Conservation (phyloP, 352 stramenopile species). For the Pythium pyrilobum region DNA sequence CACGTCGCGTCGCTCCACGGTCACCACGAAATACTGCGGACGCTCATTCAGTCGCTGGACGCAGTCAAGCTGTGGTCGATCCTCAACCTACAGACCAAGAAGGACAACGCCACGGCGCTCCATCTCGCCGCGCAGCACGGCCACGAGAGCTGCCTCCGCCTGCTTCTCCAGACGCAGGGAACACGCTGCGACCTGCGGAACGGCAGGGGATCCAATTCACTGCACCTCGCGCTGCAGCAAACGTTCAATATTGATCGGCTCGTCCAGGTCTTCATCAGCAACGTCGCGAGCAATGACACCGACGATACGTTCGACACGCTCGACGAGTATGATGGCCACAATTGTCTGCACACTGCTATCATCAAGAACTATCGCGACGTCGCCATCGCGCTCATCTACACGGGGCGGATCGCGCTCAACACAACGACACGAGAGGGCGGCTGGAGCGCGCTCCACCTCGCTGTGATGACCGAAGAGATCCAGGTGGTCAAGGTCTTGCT, state of each 20-base stretch:
- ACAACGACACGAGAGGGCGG: constrained; percentile 37
- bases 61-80: constrained; percentile 16
- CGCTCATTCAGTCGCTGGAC: constrained; percentile 9
- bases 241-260: constrained; percentile 64
- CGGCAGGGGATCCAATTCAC: constrained; percentile 36
- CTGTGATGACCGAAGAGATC: constrained; percentile 52
- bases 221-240: constrained; percentile 57
- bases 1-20: constrained; percentile 41
- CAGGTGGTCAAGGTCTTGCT: constrained; percentile 42
- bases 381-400: constrained; percentile 30
- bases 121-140: constrained; percentile 40
- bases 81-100: constrained; percentile 32
- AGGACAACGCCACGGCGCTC: constrained; percentile 36
- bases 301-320: constrained; percentile 36
- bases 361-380: constrained; percentile 54
- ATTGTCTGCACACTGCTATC: constrained; percentile 57
- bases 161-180: constrained; percentile 27
- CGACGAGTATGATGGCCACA: constrained; percentile 39
- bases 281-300: neutral
- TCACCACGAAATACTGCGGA: constrained; percentile 28
- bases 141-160: constrained; percentile 30
- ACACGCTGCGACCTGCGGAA: constrained; percentile 25
- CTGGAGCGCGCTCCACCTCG: constrained; percentile 57
- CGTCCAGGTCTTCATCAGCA: constrained; percentile 32
- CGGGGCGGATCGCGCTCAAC: constrained; percentile 43